Conservation (phyloP, 495 filamentous ascomycete species). For the Daldinia decipiens region DNA sequence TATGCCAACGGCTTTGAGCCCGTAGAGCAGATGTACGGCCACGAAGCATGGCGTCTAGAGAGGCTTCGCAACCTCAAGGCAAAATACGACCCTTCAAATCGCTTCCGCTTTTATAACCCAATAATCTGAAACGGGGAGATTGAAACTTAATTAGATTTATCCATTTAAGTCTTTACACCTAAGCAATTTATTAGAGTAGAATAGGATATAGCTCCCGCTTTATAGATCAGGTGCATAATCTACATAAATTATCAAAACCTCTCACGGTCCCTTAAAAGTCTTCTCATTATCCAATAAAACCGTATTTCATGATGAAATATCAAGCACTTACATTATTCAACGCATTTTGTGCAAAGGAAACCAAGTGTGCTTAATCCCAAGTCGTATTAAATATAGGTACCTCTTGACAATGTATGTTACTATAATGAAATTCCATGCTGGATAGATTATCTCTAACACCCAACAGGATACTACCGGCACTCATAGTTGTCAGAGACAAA, state of each 20-base stretch:
- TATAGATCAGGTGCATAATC: background rate
- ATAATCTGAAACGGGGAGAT: background rate
- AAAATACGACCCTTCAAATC: background rate
- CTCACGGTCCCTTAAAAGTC: too few species aligned
- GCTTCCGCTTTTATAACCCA: constrained; percentile 2
- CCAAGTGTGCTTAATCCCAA: too few species aligned
- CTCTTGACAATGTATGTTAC: too few species aligned
- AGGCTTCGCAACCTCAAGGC: background rate
- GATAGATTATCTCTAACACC: too few species aligned
- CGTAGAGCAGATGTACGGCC: background rate
- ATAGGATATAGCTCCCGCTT: background rate
- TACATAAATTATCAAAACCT: background rate
- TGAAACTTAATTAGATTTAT: background rate
- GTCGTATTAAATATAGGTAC: too few species aligned
- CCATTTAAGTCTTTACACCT: background rate
- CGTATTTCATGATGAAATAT: too few species aligned
- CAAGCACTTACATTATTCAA: too few species aligned
- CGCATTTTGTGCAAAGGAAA: too few species aligned
- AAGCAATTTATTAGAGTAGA: background rate
- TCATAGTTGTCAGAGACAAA: too few species aligned
- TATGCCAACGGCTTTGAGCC: constrained; percentile 1
- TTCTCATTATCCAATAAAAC: too few species aligned
- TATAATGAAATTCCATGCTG: too few species aligned
- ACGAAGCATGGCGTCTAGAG: background rate
- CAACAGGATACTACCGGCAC: too few species aligned